Evolutionary conservation across 2,329 filamentous ascomycete species (phyloP), one percentile per base, ranked within the genome.

Genomic region (Claviceps africana): DNA sequence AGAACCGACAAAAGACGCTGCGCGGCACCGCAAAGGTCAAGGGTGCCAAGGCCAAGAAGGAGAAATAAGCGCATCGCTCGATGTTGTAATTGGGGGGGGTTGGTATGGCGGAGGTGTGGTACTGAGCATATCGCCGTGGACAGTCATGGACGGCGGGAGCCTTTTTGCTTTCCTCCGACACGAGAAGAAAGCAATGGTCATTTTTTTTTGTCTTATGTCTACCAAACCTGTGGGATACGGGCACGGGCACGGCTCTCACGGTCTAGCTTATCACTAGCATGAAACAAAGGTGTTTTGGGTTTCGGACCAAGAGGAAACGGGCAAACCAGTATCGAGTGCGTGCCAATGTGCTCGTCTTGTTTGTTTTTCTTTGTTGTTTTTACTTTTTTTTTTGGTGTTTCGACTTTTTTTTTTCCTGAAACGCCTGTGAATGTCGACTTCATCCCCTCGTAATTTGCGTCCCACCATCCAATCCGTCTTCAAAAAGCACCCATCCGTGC

Each of bases 1-100:
- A 98, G 88, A 98, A 98, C 88, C 84, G 91, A 75, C 83, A 87
- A 77, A 97, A 98, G 89, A 93, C 91, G 72, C 86, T 96, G 74
- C 87, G 93, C 66, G 93, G 93, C 72, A 95, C 88, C 67, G 91
- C 89, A 69, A 98, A 98, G 88, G 83, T 84, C 81, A 96, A 96
- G 88, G 89, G 89, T 73, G 85, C 84, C 71, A 83, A 84, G 79
- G 82, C 86, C 75, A 93, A 94, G 83, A 95, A 96, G 86, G 88
- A 88, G 76, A 83, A 86, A 81, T 88, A 88, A 78, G 75, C 72
- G 71, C 39, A 69, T 65, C 50, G 48, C 50, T 47, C 52, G 63
- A 59, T 57, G 57, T 61, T 65, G 62, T 65, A 63, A 61, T 63
- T 59, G 60, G 57, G 61, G 56, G 59, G 57, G 57, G 55, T 60